phyloP scores from a whole-genome alignment of 148 eudicot species.

The Vaccinium myrtillus region DNA sequence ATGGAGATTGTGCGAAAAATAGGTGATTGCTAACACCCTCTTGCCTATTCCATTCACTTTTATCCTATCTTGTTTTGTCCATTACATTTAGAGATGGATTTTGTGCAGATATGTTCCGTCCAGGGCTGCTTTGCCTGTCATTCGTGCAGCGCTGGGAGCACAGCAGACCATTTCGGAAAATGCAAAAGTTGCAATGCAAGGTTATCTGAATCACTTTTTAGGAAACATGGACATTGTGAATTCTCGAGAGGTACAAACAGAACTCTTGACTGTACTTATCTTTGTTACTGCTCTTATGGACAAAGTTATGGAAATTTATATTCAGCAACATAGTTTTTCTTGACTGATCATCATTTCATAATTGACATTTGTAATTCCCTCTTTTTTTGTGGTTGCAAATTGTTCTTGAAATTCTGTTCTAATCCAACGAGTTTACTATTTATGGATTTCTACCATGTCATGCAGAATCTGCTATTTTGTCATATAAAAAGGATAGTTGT shows the following conservation, averaged over 20 bases:
- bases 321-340: neutral
- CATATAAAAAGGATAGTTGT: neutral
- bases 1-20: slow-evolving; percentile 65
- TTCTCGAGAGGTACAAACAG: slow-evolving; percentile 65
- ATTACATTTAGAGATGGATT: slow-evolving; percentile 33
- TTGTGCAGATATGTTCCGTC: slow-evolving; percentile 90
- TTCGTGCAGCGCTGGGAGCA: slow-evolving; percentile 82
- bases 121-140: slow-evolving; percentile 87
- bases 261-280: neutral
- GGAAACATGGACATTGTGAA: slow-evolving; percentile 89
- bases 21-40: slow-evolving; percentile 48
- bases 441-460: neutral
- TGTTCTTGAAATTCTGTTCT: neutral
- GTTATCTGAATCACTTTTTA: slow-evolving; percentile 86
- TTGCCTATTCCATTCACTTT: slow-evolving; percentile 8
- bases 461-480: neutral
- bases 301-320: neutral
- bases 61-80: neutral
- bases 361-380: neutral
- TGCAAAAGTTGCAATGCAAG: slow-evolving; percentile 96
- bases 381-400: neutral
- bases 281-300: neutral
- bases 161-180: slow-evolving; percentile 87
- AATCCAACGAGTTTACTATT: neutral
- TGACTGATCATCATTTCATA: neutral